phyloP scores from a whole-genome alignment of 2,329 filamentous ascomycete species.

The Cylindrodendrum hubeiense region DNA sequence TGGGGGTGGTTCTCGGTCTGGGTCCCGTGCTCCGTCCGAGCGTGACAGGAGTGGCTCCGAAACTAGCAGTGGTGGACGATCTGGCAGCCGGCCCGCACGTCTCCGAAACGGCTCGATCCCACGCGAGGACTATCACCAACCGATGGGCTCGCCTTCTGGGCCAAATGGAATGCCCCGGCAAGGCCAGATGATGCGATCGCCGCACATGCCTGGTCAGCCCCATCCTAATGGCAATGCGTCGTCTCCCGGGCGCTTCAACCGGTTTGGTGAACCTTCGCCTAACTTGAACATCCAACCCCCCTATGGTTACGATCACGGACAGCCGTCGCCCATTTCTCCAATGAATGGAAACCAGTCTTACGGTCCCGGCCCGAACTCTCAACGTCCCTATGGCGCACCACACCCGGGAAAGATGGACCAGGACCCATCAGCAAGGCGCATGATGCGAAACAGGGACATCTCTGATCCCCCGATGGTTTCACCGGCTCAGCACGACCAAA shows the following conservation, averaged over 20 bases:
- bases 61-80: slow-evolving; percentile 59
- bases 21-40: slow-evolving; percentile 54
- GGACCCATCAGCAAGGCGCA: slow-evolving; percentile 48
- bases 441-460: slow-evolving; percentile 61
- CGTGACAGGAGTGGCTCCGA: slow-evolving; percentile 69
- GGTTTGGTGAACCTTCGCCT: slow-evolving; percentile 30
- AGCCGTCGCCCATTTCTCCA: slow-evolving; percentile 60
- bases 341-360: slow-evolving; percentile 34
- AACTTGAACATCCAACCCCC: slow-evolving; percentile 32
- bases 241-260: slow-evolving; percentile 40
- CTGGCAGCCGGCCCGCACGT: slow-evolving; percentile 55
- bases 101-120: slow-evolving; percentile 53
- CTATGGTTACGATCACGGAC: slow-evolving; percentile 52
- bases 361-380: slow-evolving; percentile 27
- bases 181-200: slow-evolving; percentile 54
- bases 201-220: slow-evolving; percentile 60
- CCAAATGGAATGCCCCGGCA: slow-evolving; percentile 45
- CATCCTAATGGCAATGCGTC: slow-evolving; percentile 40
- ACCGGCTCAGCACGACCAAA: slow-evolving; percentile 59
- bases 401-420: slow-evolving; percentile 21
- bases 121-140: slow-evolving; percentile 52
- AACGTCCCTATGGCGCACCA: slow-evolving; percentile 28
- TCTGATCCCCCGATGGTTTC: slow-evolving; percentile 64
- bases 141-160: slow-evolving; percentile 35
- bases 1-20: slow-evolving; percentile 43